Percentiles rank a stretch among this genome's conserved stretches.
Conservation (phyloP, 306 rosid species). For the Prunus mongolica region DNA sequence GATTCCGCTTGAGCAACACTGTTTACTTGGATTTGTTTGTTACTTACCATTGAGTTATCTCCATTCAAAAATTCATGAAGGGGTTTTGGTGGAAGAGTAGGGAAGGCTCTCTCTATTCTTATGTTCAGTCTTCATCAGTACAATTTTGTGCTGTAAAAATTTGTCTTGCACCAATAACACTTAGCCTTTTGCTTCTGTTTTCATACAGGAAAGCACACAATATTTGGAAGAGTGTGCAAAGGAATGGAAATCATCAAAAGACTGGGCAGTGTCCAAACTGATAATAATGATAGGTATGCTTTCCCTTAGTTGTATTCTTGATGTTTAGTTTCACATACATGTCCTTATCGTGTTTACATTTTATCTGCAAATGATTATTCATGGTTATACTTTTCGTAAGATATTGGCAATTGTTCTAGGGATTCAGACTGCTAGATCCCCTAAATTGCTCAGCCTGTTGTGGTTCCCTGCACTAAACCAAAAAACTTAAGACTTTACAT, state of each 20-base stretch:
- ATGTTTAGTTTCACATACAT: conserved; percentile 3
- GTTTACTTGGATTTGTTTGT: neutral
- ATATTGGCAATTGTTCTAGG: neutral
- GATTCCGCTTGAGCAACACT: neutral
- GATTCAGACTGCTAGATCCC: neutral
- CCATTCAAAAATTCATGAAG: neutral
- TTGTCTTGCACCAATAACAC: conserved; percentile 15
- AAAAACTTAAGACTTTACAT: neutral
- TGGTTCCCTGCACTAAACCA: neutral
- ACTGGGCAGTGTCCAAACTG: conserved; percentile 96
- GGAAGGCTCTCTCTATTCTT: neutral
- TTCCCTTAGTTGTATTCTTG: conserved; percentile 1
- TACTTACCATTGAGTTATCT: neutral
- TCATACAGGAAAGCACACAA: conserved; percentile 84
- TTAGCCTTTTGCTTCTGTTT: conserved; percentile 21
- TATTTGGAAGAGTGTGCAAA: conserved; percentile 79
- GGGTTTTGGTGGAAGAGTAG: neutral
- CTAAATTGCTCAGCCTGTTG: neutral
- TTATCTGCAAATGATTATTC: neutral
- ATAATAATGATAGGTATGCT: conserved; percentile 86
- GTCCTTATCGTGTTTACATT: neutral
- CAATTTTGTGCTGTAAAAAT: neutral
- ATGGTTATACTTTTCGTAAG: neutral
- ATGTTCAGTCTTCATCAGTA: neutral
- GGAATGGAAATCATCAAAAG: conserved; percentile 98